Percentiles rank a stretch among this genome's conserved stretches.
phyloP scores from a whole-genome alignment of 352 stramenopile genomes.

The Pythium oligandrum region DNA sequence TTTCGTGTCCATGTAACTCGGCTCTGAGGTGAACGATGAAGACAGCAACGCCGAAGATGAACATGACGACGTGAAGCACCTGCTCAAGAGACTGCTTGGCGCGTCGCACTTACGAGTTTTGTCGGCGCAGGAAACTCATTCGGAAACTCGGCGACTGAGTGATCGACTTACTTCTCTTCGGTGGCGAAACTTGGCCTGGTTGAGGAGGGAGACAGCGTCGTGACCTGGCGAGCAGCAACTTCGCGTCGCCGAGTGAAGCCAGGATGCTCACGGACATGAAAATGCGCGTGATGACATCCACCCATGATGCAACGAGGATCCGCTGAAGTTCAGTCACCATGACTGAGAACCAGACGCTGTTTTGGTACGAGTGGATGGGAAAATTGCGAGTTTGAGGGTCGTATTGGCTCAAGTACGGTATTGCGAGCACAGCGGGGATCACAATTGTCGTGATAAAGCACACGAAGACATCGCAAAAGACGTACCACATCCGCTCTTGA shows the following conservation, averaged over 20 bases:
- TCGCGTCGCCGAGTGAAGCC: not conserved
- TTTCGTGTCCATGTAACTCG: not conserved
- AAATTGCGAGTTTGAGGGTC: not conserved
- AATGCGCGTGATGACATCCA: not conserved
- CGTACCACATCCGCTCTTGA: not conserved
- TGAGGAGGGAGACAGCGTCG: no score
- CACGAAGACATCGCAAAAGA: not conserved
- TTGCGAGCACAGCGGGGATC: not conserved
- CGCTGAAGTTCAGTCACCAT: not conserved
- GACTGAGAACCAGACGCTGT: not conserved
- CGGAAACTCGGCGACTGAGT: no score
- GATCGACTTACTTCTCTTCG: no score
- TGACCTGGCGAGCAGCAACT: not conserved
- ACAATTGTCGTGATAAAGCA: not conserved
- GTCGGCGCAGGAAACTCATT: no score
- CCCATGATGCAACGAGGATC: not conserved
- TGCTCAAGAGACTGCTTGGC: not conserved
- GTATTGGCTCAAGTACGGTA: not conserved
- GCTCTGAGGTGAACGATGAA: not conserved
- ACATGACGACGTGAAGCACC: not conserved
- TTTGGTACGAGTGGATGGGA: not conserved
- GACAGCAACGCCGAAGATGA: not conserved
- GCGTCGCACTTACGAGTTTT: no score
- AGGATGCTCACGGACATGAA: not conserved
- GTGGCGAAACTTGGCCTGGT: no score